A percentile compares a stretch with the other conserved stretches of the same genome.
These are phyloP conservation scores for Jaenimonas drosophilae DNA, from an alignment of 208 protist genomes.

Conservation along the genomic window DNA sequence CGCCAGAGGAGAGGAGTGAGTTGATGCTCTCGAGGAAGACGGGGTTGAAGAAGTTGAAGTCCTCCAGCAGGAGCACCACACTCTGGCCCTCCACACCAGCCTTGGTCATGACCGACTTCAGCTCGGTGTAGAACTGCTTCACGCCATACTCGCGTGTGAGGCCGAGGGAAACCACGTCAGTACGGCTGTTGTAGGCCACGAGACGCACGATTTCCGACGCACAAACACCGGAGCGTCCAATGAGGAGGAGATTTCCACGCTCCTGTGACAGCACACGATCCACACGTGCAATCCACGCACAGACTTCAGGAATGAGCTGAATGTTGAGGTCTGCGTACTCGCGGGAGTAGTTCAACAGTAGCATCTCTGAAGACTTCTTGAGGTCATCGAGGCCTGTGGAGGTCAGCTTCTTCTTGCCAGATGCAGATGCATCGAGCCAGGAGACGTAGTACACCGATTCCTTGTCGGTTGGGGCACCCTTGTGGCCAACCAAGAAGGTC, in stretches of 20 bases:
- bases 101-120: slow-evolving; percentile 88
- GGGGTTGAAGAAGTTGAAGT: slow-evolving; percentile 90
- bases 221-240: slow-evolving; percentile 92
- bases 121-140: slow-evolving; percentile 91
- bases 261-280: slow-evolving; percentile 94
- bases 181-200: slow-evolving; percentile 85
- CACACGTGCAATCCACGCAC: slow-evolving; percentile 88
- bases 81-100: slow-evolving; percentile 88
- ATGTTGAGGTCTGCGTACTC: slow-evolving; percentile 91
- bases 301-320: slow-evolving; percentile 93
- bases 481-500: slow-evolving; percentile 61
- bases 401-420: slow-evolving; percentile 47
- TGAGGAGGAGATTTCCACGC: slow-evolving; percentile 91
- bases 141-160: slow-evolving; percentile 89
- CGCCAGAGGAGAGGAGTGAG: slow-evolving; percentile 93
- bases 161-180: slow-evolving; percentile 84
- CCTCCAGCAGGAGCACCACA: slow-evolving; percentile 92
- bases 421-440: slow-evolving; percentile 32
- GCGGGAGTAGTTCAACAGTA: slow-evolving; percentile 86
- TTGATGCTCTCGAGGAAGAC: slow-evolving; percentile 93
- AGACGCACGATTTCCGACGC: slow-evolving; percentile 86
- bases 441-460: slow-evolving; percentile 70
- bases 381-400: slow-evolving; percentile 49
- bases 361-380: slow-evolving; percentile 55
- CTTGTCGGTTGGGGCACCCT: slow-evolving; percentile 53